Percentiles rank a stretch among this genome's conserved stretches.
These are phyloP conservation scores for Gardenia jasminoides DNA, from an alignment of 257 asterid species.

Conservation along the genomic window DNA sequence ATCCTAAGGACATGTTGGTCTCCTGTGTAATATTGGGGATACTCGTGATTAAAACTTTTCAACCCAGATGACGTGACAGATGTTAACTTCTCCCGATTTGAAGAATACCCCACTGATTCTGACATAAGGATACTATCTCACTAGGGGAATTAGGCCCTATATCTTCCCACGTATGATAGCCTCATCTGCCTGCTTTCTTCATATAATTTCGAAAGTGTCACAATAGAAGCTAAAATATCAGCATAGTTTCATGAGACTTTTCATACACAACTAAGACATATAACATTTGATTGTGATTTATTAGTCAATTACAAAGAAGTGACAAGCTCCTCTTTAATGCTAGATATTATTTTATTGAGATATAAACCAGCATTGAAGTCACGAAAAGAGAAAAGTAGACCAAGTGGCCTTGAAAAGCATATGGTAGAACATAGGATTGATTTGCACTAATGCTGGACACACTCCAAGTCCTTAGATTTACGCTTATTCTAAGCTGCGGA, in stretches of 20 bases:
- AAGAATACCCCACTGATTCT: background rate
- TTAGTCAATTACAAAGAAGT: background rate
- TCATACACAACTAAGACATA: background rate
- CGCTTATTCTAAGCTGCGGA: slow-evolving; percentile 49
- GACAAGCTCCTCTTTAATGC: background rate
- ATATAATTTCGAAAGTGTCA: background rate
- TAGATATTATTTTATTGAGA: background rate
- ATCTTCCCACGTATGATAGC: background rate
- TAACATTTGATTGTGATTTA: background rate
- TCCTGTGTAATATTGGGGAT: background rate
- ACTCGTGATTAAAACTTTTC: background rate
- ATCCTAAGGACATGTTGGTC: background rate
- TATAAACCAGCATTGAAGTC: background rate
- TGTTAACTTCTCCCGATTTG: background rate
- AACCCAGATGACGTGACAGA: background rate
- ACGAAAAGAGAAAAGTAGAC: no score
- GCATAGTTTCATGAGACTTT: background rate
- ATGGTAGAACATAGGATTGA: background rate
- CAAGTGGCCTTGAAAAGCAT: background rate
- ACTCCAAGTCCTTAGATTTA: background rate
- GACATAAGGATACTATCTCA: background rate
- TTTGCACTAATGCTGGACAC: background rate
- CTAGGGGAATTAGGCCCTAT: background rate
- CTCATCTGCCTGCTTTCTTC: background rate
- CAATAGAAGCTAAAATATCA: background rate